A percentile compares a stretch with the other conserved stretches of the same genome.
Conservation (phyloP, 164 flowering plant species). For the Euptelea pleiosperma region DNA sequence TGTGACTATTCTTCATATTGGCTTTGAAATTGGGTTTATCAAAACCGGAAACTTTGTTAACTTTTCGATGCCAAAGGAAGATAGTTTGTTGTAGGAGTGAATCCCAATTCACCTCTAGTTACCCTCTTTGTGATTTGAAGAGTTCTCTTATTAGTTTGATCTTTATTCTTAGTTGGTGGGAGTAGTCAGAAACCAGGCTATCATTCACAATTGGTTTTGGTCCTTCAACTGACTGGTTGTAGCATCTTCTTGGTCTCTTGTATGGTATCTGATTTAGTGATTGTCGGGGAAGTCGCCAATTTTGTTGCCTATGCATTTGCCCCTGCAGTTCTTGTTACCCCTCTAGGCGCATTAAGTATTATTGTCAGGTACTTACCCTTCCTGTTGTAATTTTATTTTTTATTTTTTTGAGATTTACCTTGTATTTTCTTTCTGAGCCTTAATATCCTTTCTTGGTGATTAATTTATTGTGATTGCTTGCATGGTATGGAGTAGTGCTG, state of each 20-base stretch:
- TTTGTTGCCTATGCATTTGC: conserved; percentile 90
- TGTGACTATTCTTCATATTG: too few species aligned
- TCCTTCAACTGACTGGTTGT: conserved; percentile 18
- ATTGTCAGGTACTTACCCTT: conserved; percentile 56
- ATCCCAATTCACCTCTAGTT: too few species aligned
- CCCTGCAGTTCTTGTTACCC: conserved; percentile 91
- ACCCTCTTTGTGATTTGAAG: neutral
- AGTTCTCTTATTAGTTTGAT: neutral
- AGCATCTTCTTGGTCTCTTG: conserved; percentile 18
- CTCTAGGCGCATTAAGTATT: conserved; percentile 84
- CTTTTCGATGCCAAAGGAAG: too few species aligned
- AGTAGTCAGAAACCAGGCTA: neutral
- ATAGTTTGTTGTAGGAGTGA: too few species aligned
- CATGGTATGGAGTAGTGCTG: conserved; percentile 47
- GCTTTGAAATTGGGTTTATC: neutral
- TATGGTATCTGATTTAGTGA: conserved; percentile 50
- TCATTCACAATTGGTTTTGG: conserved; percentile 11
- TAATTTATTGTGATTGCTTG: neutral
- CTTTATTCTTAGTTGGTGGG: too few species aligned
- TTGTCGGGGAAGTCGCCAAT: conserved; percentile 82
- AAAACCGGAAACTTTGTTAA: too few species aligned
- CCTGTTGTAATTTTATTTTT: neutral
- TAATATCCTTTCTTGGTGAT: neutral
- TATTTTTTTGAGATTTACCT: neutral
- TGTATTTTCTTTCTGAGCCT: neutral